A percentile compares a stretch with the other conserved stretches of the same genome.
Conservation (phyloP, 257 asterid species). For the Solanum etuberosum region DNA sequence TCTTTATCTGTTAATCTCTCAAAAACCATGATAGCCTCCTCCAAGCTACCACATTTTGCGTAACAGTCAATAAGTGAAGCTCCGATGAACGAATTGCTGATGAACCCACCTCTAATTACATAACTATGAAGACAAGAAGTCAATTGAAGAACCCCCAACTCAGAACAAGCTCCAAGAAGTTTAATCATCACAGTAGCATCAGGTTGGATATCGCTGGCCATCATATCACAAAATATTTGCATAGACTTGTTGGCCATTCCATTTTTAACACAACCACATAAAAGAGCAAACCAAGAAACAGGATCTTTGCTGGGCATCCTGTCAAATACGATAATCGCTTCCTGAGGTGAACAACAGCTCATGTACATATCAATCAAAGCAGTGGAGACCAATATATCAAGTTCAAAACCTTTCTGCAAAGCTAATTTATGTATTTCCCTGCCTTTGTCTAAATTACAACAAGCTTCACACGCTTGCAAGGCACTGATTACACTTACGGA, state of each 20-base stretch:
- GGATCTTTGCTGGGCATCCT: conserved; percentile 43
- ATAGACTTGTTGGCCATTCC: conserved; percentile 32
- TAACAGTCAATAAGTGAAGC: conserved; percentile 70
- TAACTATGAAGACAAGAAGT: conserved; percentile 54
- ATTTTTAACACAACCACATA: conserved; percentile 49
- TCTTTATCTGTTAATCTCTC: conserved; percentile 23
- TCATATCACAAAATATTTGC: conserved; percentile 41
- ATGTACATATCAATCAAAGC: conserved; percentile 80
- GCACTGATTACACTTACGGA: conserved; percentile 37
- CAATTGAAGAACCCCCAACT: conserved; percentile 49
- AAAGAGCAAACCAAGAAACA: conserved; percentile 38
- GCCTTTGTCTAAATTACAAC: conserved; percentile 32
- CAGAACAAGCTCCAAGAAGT: conserved; percentile 55
- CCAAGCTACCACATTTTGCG: conserved; percentile 71
- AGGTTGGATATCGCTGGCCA: conserved; percentile 27
- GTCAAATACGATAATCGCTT: conserved; percentile 43
- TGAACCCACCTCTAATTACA: conserved; percentile 32
- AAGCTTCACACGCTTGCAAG: conserved; percentile 70
- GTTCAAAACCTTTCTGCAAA: conserved; percentile 26
- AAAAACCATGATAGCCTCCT: conserved; percentile 38
- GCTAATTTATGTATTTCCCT: conserved; percentile 43
- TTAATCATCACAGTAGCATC: conserved; percentile 39
- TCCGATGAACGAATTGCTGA: conserved; percentile 15
- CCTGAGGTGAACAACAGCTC: conserved; percentile 52
- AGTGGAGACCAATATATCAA: conserved; percentile 46